Percentiles rank a stretch among this genome's conserved stretches.
These are phyloP conservation scores for Dioszegia crocea DNA, from an alignment of 768 basidiomycete species.

Conservation along the genomic window DNA sequence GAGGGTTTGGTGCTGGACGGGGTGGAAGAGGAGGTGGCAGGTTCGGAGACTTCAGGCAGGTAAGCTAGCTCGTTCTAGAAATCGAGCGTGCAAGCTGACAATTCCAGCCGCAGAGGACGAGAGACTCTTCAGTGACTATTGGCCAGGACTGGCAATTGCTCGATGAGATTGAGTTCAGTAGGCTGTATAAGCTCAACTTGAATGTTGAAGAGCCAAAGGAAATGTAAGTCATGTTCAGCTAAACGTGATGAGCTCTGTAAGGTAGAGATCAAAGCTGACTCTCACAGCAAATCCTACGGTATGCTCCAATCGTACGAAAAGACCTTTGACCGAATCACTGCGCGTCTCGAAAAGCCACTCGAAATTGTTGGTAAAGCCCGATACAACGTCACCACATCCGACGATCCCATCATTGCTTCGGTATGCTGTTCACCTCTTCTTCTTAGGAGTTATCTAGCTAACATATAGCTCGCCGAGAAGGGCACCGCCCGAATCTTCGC, in stretches of 20 bases:
- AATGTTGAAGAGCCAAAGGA: conserved; percentile 89
- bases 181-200: conserved; percentile 83
- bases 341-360: conserved; percentile 83
- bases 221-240: conserved; percentile 58
- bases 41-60: conserved; percentile 77
- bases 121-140: conserved; percentile 91
- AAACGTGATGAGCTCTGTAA: too few species aligned
- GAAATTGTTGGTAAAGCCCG: conserved; percentile 90
- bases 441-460: background rate
- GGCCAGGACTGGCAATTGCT: conserved; percentile 88
- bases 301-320: conserved; percentile 90
- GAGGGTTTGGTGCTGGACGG: conserved; percentile 24
- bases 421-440: conserved; percentile 51
- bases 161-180: conserved; percentile 95
- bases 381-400: conserved; percentile 96
- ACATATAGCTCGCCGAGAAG: conserved; percentile 67
- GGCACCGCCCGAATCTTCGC: conserved; percentile 77
- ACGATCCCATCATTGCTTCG: conserved; percentile 93
- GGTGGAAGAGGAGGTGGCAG: conserved; percentile 54
- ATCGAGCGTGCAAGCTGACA: conserved; percentile 1
- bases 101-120: conserved; percentile 63
- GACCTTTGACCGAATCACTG: conserved; percentile 88
- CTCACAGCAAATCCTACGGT: conserved; percentile 60
- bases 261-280: background rate
- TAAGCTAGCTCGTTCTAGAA: conserved; percentile 45